Evolutionary conservation across 2,329 filamentous ascomycete genomes (phyloP).

Genomic region (Neodidymelliopsis sp.): DNA sequence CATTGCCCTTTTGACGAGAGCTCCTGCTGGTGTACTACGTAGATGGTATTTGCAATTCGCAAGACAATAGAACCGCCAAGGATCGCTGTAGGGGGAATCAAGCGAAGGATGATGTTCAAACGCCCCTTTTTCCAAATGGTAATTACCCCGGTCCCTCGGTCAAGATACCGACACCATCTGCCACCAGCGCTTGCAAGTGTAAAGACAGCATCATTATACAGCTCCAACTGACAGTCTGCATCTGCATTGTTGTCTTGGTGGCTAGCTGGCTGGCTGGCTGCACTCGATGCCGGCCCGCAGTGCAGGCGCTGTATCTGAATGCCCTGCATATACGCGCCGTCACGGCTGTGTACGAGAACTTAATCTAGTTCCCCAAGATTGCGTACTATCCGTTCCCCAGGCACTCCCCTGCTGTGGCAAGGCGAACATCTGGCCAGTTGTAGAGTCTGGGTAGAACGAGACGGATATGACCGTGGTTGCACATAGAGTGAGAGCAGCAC

Average conservation of each 20-base stretch:
- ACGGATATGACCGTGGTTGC: not conserved
- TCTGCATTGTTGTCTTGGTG: slow-evolving; percentile 2
- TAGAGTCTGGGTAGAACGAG: not conserved
- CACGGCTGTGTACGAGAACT: slow-evolving; percentile 7
- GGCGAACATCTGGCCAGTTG: not conserved
- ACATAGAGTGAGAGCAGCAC: not conserved
- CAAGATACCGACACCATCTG: not conserved
- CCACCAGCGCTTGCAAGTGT: not conserved
- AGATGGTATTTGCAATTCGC: slow-evolving; percentile 5
- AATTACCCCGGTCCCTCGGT: slow-evolving; percentile 2
- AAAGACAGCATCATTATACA: slow-evolving; percentile 1
- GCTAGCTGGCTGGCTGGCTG: slow-evolving; percentile 2
- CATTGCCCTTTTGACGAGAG: slow-evolving; percentile 11
- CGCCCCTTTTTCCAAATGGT: slow-evolving; percentile 9
- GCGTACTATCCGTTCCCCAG: not conserved
- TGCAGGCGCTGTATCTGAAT: not conserved
- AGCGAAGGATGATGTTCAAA: slow-evolving; percentile 1
- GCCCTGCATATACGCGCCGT: slow-evolving; percentile 7
- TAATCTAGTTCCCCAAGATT: slow-evolving; percentile 1
- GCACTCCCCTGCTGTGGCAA: slow-evolving; percentile 1
- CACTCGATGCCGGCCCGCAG: not conserved
- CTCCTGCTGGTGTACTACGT: slow-evolving; percentile 5
- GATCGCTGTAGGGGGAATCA: slow-evolving; percentile 9
- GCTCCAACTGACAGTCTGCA: too few relatives aligned
- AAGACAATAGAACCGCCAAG: slow-evolving; percentile 12